Conservation (phyloP, 1,284 basidiomycete species). For the Dichomitus squalens region DNA sequence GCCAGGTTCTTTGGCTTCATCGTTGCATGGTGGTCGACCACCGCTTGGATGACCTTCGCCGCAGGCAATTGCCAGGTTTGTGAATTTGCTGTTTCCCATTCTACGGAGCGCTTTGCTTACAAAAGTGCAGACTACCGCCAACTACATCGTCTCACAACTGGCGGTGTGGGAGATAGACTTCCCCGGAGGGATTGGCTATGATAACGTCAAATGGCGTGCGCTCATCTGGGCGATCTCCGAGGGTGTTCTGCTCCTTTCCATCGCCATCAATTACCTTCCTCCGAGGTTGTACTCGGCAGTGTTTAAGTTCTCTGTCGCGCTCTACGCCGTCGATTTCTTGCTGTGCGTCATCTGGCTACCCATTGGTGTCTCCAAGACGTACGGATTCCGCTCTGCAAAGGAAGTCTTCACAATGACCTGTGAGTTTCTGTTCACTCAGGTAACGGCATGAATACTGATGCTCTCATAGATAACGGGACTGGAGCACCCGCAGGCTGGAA, state of each 20-base stretch:
- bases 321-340: conserved; percentile 84
- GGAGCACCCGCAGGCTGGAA: conserved; percentile 85
- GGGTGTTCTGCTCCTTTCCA: conserved; percentile 62
- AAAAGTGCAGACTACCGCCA: conserved; percentile 67
- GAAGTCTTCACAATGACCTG: conserved; percentile 85
- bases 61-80: conserved; percentile 81
- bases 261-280: conserved; percentile 83
- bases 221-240: conserved; percentile 84
- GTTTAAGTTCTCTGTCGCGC: conserved; percentile 71
- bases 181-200: conserved; percentile 70
- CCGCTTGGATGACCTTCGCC: conserved; percentile 89
- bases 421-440: conserved; percentile 39
- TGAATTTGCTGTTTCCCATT: not conserved
- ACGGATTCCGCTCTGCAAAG: conserved; percentile 77
- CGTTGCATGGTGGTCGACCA: conserved; percentile 88
- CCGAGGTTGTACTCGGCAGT: conserved; percentile 70
- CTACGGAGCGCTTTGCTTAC: not conserved
- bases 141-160: conserved; percentile 82
- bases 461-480: conserved; percentile 74
- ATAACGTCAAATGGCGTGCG: conserved; percentile 81
- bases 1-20: conserved; percentile 84
- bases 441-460: not conserved
- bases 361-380: conserved; percentile 81
- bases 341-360: conserved; percentile 88
- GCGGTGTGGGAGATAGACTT: conserved; percentile 79